phyloP scores from a whole-genome alignment of 345 rosid genomes.

The Carallia brachiata region DNA sequence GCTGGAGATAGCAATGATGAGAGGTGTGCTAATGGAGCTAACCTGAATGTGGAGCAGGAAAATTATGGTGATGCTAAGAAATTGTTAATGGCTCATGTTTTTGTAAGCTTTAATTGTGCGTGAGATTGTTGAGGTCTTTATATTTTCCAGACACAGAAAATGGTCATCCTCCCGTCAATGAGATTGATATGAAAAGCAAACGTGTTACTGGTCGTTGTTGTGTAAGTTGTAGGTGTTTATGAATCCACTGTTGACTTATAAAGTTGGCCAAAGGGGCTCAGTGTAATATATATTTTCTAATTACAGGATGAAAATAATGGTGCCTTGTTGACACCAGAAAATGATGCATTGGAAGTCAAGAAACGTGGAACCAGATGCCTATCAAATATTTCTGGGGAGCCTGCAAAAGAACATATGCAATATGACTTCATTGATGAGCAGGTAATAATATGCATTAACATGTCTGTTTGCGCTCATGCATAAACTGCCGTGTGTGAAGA shows the following conservation, averaged over 20 bases:
- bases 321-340: slow-evolving; percentile 41
- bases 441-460: slow-evolving; percentile 31
- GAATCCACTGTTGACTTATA: slow-evolving; percentile 43
- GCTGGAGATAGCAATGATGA: slow-evolving; percentile 46
- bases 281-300: slow-evolving; percentile 43
- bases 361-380: slow-evolving; percentile 26
- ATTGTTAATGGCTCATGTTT: slow-evolving; percentile 18
- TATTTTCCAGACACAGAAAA: slow-evolving; percentile 42
- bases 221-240: slow-evolving; percentile 99
- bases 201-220: slow-evolving; percentile 78
- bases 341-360: slow-evolving; percentile 33
- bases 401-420: slow-evolving; percentile 34
- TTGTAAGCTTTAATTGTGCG: slow-evolving; percentile 16
- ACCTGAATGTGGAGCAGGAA: slow-evolving; percentile 30
- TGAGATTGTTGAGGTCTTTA: slow-evolving; percentile 14
- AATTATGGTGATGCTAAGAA: slow-evolving; percentile 43
- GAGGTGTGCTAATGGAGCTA: slow-evolving; percentile 35
- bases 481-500: too few relatives aligned
- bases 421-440: slow-evolving; percentile 78
- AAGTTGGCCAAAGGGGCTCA: slow-evolving; percentile 41
- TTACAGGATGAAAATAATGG: slow-evolving; percentile 62
- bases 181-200: slow-evolving; percentile 39
- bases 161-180: slow-evolving; percentile 34
- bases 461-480: too few relatives aligned
- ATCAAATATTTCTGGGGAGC: slow-evolving; percentile 29